A percentile compares a stretch with the other conserved stretches of the same genome.
Evolutionary conservation across 2,329 filamentous ascomycete genomes (phyloP).

Genomic region (Fusarium citri): DNA sequence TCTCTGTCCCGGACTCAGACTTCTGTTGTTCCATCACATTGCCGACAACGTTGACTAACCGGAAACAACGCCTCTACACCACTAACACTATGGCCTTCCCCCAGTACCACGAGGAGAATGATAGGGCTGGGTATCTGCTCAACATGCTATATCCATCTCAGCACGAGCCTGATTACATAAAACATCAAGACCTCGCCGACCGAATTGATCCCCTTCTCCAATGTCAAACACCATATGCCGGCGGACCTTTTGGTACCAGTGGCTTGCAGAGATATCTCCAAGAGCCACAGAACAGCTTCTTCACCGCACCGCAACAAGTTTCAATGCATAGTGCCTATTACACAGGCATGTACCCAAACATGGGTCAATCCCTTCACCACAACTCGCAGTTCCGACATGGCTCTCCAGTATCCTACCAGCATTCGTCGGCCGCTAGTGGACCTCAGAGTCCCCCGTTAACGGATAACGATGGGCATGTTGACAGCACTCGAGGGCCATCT

Average conservation of each 20-base stretch:
- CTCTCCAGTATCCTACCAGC: slow-evolving; percentile 38
- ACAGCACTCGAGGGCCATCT: slow-evolving; percentile 31
- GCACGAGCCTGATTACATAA: background rate
- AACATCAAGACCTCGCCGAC: slow-evolving; percentile 9
- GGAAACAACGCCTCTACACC: background rate
- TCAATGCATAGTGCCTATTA: background rate
- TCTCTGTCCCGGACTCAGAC: background rate
- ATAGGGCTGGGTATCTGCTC: background rate
- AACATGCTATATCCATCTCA: background rate
- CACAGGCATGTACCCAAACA: slow-evolving; percentile 4
- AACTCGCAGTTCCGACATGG: slow-evolving; percentile 15
- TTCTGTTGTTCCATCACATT: background rate
- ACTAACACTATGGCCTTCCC: slow-evolving; percentile 13
- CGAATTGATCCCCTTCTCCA: slow-evolving; percentile 33
- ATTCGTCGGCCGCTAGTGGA: slow-evolving; percentile 30
- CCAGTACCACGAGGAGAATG: background rate
- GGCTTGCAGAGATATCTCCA: slow-evolving; percentile 35
- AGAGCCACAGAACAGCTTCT: slow-evolving; percentile 17
- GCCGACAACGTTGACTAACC: background rate
- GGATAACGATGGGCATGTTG: slow-evolving; percentile 30
- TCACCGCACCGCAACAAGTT: background rate
- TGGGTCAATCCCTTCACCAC: slow-evolving; percentile 4
- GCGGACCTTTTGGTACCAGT: background rate
- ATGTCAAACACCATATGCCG: background rate
- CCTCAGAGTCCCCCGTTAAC: slow-evolving; percentile 35